phyloP scores from a whole-genome alignment of 805 yeast species.

The Millerozyma acaciae region DNA sequence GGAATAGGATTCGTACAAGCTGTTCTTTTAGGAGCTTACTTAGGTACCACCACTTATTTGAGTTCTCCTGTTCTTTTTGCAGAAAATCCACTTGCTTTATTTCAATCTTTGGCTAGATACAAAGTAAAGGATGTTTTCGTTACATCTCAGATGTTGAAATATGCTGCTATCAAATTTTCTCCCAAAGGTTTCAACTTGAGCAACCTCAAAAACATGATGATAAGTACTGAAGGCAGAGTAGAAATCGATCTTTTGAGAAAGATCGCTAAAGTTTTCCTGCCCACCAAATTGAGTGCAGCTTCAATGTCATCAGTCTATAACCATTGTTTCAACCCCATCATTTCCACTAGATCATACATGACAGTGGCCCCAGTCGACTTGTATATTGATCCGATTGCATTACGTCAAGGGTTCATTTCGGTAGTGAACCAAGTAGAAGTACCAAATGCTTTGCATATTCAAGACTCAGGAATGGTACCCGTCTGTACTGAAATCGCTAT shows the following conservation, averaged over 20 bases:
- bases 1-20: conserved; percentile 90
- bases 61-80: conserved; percentile 77
- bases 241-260: conserved; percentile 53
- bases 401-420: conserved; percentile 84
- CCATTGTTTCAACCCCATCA: conserved; percentile 76
- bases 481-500: conserved; percentile 91
- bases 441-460: conserved; percentile 69
- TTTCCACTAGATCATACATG: conserved; percentile 81
- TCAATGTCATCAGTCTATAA: conserved; percentile 75
- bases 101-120: conserved; percentile 64
- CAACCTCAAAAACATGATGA: conserved; percentile 75
- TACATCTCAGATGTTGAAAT: conserved; percentile 76
- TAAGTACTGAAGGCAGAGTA: conserved; percentile 75
- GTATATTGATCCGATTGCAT: conserved; percentile 80
- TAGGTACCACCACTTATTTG: conserved; percentile 82
- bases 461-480: conserved; percentile 95
- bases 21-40: conserved; percentile 75
- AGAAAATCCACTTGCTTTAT: conserved; percentile 67
- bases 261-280: conserved; percentile 59
- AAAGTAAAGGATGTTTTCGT: conserved; percentile 83
- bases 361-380: conserved; percentile 84
- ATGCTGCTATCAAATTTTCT: conserved; percentile 58
- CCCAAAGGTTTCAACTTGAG: conserved; percentile 61
- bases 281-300: conserved; percentile 60
- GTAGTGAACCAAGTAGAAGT: conserved; percentile 70